phyloP scores from a whole-genome alignment of 805 yeast species.

The Myxozyma mucilagina region DNA sequence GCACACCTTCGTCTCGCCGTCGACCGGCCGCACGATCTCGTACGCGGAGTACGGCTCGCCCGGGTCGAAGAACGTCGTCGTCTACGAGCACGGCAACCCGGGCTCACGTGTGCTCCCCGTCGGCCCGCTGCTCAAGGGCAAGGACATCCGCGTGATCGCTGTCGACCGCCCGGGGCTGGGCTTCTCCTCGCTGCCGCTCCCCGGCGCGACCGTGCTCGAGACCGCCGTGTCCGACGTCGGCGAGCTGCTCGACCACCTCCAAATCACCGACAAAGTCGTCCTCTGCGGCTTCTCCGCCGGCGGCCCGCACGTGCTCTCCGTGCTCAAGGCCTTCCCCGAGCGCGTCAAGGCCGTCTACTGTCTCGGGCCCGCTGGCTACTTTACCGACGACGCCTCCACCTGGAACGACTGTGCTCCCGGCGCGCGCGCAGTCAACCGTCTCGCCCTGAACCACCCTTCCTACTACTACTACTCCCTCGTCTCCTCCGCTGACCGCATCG shows the following conservation, averaged over 20 bases:
- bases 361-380: conserved; percentile 29
- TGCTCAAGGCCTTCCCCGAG: conserved; percentile 26
- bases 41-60: conserved; percentile 31
- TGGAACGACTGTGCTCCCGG: conserved; percentile 28
- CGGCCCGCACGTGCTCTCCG: conserved; percentile 30
- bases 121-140: conserved; percentile 29
- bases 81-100: conserved; percentile 31
- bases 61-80: conserved; percentile 27
- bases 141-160: conserved; percentile 30
- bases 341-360: conserved; percentile 19
- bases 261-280: conserved; percentile 16
- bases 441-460: conserved; percentile 17
- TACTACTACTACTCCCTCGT: conserved; percentile 18
- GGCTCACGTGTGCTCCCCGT: conserved; percentile 30
- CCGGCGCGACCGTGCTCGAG: conserved; percentile 27
- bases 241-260: conserved; percentile 30
- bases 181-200: conserved; percentile 27
- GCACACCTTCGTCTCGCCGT: conserved; percentile 30
- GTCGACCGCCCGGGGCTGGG: conserved; percentile 32
- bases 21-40: conserved; percentile 29
- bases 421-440: conserved; percentile 16
- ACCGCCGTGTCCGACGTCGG: conserved; percentile 29
- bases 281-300: conserved; percentile 33
- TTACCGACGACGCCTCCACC: conserved; percentile 13
- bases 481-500: conserved; percentile 11